phyloP scores from a whole-genome alignment of 164 flowering plant species.

The Sextonia rubra region DNA sequence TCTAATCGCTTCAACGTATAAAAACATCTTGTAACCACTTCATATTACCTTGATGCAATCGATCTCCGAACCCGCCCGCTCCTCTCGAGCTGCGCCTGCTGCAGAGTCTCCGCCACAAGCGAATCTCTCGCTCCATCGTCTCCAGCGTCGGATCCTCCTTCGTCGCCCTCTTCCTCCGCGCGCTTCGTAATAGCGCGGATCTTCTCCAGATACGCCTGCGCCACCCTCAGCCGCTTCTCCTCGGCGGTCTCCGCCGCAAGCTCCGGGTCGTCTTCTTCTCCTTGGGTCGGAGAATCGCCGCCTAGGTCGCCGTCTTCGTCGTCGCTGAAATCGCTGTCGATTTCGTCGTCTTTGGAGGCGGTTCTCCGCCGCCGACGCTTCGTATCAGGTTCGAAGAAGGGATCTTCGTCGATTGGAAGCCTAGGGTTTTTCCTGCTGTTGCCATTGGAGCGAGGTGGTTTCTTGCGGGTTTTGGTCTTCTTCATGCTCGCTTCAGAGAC shows the following conservation, averaged over 20 bases:
- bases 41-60: constrained; percentile 64
- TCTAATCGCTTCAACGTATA: too few relatives aligned
- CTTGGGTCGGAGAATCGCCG: neutral
- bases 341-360: constrained; percentile 1
- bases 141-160: constrained; percentile 30
- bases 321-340: neutral
- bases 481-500: neutral
- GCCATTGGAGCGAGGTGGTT: neutral
- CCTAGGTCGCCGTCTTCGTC: constrained; percentile 2
- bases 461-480: constrained; percentile 5
- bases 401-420: constrained; percentile 4
- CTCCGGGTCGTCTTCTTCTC: constrained; percentile 1
- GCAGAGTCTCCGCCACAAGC: constrained; percentile 47
- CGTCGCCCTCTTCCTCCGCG: constrained; percentile 10
- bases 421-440: constrained; percentile 6
- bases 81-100: constrained; percentile 73
- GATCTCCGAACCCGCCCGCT: constrained; percentile 65
- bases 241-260: constrained; percentile 13
- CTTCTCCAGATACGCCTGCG: constrained; percentile 10
- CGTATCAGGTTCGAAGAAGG: constrained; percentile 1
- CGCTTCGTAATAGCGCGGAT: constrained; percentile 6
- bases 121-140: constrained; percentile 39
- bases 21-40: too few relatives aligned
- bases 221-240: constrained; percentile 14
- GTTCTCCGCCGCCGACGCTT: neutral